These are phyloP conservation scores for Aureobasidium sp. DNA, from an alignment of 2,329 filamentous ascomycete genomes.

Conservation along the genomic window DNA sequence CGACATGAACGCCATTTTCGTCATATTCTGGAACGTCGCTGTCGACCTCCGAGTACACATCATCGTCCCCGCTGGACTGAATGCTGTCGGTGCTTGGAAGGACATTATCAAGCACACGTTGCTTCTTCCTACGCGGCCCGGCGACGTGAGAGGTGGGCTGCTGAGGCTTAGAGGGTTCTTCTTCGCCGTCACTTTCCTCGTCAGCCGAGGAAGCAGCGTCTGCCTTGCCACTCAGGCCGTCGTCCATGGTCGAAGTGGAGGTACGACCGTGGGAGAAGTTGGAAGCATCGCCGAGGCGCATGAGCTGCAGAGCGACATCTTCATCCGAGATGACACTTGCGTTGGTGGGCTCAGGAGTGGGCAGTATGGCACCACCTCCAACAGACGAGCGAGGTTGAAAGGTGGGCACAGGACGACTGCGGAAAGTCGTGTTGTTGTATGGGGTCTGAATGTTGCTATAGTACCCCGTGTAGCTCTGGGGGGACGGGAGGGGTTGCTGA, in stretches of 20 bases:
- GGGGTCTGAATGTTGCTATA: conserved; percentile 15
- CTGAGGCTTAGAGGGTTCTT: conserved; percentile 41
- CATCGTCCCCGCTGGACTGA: conserved; percentile 53
- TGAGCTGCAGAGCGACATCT: conserved; percentile 93
- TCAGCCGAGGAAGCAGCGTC: conserved; percentile 68
- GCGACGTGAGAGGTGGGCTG: conserved; percentile 23
- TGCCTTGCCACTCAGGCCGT: conserved; percentile 84
- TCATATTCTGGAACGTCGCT: conserved; percentile 39
- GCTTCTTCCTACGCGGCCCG: conserved; percentile 30
- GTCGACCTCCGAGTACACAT: conserved; percentile 45
- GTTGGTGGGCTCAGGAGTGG: conserved; percentile 94
- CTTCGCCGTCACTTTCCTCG: conserved; percentile 66
- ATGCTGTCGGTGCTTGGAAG: conserved; percentile 50
- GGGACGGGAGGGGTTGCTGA: conserved; percentile 71
- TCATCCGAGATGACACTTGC: conserved; percentile 96
- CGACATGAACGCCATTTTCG: conserved; percentile 23
- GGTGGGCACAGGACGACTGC: conserved; percentile 47
- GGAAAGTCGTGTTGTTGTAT: conserved; percentile 42
- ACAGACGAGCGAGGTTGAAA: conserved; percentile 36
- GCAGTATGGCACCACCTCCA: conserved; percentile 56
- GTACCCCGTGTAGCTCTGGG: conserved; percentile 58
- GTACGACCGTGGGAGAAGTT: conserved; percentile 86
- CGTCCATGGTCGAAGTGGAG: conserved; percentile 86
- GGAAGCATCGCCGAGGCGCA: conserved; percentile 88
- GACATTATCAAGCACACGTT: conserved; percentile 41